Evolutionary conservation across 1,284 basidiomycete genomes (phyloP).

Genomic region (Moniliophthora roreri): DNA sequence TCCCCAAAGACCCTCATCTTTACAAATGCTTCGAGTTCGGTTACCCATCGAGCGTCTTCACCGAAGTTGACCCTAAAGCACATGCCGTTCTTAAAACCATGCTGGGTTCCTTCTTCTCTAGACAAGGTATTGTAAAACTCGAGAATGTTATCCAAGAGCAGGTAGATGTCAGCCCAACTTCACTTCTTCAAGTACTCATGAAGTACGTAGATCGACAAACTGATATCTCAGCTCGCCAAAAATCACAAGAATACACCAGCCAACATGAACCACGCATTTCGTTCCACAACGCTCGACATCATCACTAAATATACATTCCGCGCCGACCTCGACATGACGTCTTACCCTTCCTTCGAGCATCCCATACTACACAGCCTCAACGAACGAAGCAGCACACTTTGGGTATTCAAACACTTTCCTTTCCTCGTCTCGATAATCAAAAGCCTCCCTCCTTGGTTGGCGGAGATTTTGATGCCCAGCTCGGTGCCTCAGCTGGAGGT

Average conservation of each 20-base stretch:
- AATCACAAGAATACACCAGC: conserved; percentile 11
- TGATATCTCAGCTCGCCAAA: conserved; percentile 17
- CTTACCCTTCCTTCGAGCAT: conserved; percentile 25
- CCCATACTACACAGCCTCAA: conserved; percentile 24
- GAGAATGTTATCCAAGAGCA: conserved; percentile 3
- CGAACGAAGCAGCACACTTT: conserved; percentile 17
- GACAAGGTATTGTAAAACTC: background rate
- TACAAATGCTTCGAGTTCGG: background rate
- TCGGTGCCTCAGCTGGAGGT: conserved; percentile 1
- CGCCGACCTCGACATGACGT: conserved; percentile 18
- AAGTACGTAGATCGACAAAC: conserved; percentile 21
- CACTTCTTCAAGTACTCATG: background rate
- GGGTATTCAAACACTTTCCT: conserved; percentile 27
- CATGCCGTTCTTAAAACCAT: background rate
- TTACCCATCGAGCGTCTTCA: background rate
- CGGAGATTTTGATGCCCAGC: conserved; percentile 11
- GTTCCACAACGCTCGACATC: conserved; percentile 23
- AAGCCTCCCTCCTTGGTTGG: conserved; percentile 18
- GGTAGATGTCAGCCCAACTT: background rate
- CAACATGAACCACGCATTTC: conserved; percentile 19
- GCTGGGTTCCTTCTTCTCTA: conserved; percentile 1
- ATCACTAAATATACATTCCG: conserved; percentile 31
- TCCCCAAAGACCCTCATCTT: background rate
- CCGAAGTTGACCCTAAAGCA: conserved; percentile 3
- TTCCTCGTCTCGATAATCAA: conserved; percentile 18